A percentile compares a stretch with the other conserved stretches of the same genome.
Conservation (phyloP, 169 alveolate species). For the Plasmodium reichenowi region DNA sequence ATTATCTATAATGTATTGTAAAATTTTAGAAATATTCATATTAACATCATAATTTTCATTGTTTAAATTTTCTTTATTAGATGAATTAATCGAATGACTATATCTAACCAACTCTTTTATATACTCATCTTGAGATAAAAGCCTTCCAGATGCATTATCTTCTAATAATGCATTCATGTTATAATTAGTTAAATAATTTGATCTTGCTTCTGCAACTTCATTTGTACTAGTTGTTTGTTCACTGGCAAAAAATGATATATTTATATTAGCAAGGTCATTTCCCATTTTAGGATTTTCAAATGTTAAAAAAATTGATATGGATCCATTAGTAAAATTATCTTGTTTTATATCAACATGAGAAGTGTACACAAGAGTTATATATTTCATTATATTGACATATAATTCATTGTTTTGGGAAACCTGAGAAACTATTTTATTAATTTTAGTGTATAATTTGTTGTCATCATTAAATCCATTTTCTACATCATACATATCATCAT, state of each 20-base stretch:
- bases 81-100: too few relatives aligned
- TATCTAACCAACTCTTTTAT: too few relatives aligned
- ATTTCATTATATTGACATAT: background rate
- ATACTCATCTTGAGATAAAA: too few relatives aligned
- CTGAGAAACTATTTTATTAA: background rate
- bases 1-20: background rate
- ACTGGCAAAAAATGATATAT: conserved; percentile 12
- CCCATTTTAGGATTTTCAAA: conserved; percentile 11
- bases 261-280: background rate
- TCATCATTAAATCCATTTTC: background rate
- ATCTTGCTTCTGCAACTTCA: background rate
- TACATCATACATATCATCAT: too few relatives aligned
- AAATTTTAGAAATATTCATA: too few relatives aligned
- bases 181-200: too few relatives aligned
- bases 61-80: too few relatives aligned
- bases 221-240: background rate
- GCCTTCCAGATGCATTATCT: too few relatives aligned
- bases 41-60: too few relatives aligned
- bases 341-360: conserved; percentile 4
- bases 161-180: too few relatives aligned
- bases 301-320: conserved; percentile 12
- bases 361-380: conserved; percentile 22
- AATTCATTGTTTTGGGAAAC: background rate
- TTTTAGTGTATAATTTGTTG: conserved; percentile 5
- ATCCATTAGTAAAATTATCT: conserved; percentile 22